Percentiles rank a stretch among this genome's conserved stretches.
Conservation (phyloP, 108 stramenopile genomes). For the Cyclotella baltica region DNA sequence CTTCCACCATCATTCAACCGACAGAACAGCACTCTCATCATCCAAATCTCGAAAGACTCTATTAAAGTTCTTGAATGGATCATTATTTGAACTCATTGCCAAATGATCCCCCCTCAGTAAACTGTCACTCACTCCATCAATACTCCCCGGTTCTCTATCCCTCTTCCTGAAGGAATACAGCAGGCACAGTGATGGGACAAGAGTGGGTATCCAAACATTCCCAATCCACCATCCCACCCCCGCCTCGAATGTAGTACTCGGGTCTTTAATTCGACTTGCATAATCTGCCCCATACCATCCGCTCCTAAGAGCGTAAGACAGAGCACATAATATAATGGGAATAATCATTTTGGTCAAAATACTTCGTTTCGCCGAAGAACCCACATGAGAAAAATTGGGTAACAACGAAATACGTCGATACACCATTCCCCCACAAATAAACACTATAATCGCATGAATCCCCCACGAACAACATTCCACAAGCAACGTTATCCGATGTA, state of each 20-base stretch:
- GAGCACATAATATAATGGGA: slow-evolving; percentile 53
- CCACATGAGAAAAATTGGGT: slow-evolving; percentile 41
- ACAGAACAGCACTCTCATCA: slow-evolving; percentile 32
- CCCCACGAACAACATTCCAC: slow-evolving; percentile 47
- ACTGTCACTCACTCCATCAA: slow-evolving; percentile 39
- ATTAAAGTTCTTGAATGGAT: slow-evolving; percentile 35
- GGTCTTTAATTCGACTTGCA: slow-evolving; percentile 24
- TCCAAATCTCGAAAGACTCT: slow-evolving; percentile 41
- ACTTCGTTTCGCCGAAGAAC: slow-evolving; percentile 20
- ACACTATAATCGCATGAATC: slow-evolving; percentile 43
- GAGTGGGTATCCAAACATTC: slow-evolving; percentile 52
- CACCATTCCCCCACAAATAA: slow-evolving; percentile 29
- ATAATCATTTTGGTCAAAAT: slow-evolving; percentile 54
- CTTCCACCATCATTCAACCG: not conserved
- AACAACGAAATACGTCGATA: slow-evolving; percentile 42
- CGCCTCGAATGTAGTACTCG: slow-evolving; percentile 31
- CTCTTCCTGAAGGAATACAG: slow-evolving; percentile 61
- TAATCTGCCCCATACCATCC: slow-evolving; percentile 53
- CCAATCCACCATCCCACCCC: slow-evolving; percentile 63
- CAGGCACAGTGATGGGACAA: slow-evolving; percentile 49
- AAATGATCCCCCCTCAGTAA: slow-evolving; percentile 14
- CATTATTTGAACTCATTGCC: slow-evolving; percentile 1
- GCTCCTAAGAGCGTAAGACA: slow-evolving; percentile 53
- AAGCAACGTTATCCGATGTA: slow-evolving; percentile 32
- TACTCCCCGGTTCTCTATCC: slow-evolving; percentile 43